Conservation (phyloP, 768 basidiomycete genomes). For the Auricularia sp. region DNA sequence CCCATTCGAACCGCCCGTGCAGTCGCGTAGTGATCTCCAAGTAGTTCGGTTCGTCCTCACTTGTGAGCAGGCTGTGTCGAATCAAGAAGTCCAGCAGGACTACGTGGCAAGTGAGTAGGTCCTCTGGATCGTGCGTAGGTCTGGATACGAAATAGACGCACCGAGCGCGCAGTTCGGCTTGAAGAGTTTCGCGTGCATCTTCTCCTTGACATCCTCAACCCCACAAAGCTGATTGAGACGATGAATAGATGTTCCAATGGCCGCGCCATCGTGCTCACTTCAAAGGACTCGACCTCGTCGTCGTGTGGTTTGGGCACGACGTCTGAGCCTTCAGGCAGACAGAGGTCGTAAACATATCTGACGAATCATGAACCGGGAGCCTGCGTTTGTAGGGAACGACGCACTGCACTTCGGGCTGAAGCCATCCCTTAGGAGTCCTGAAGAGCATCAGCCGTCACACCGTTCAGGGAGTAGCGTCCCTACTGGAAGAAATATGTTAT, state of each 20-base stretch:
- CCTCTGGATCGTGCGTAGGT: background rate
- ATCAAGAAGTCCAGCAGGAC: constrained; percentile 87
- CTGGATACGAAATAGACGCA: constrained; percentile 24
- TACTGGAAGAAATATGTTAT: constrained; percentile 74
- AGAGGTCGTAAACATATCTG: constrained; percentile 80
- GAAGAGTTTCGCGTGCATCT: constrained; percentile 65
- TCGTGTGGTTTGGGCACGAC: constrained; percentile 70
- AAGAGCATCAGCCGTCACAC: background rate
- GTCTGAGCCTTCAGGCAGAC: constrained; percentile 45
- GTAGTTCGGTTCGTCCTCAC: constrained; percentile 80
- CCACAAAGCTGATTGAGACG: constrained; percentile 45
- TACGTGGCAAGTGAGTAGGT: constrained; percentile 18
- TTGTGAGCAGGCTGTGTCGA: constrained; percentile 73
- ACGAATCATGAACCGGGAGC: background rate
- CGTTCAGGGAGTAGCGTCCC: background rate
- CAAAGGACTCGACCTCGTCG: constrained; percentile 90
- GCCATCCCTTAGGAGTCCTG: constrained; percentile 60
- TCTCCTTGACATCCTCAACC: constrained; percentile 49
- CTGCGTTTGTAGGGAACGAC: constrained; percentile 15
- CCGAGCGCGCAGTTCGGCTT: constrained; percentile 89
- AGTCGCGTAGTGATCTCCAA: constrained; percentile 65
- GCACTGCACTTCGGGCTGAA: constrained; percentile 82
- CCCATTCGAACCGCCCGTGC: constrained; percentile 51
- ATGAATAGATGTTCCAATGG: background rate
- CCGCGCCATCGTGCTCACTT: constrained; percentile 37